Percentiles rank a stretch among this genome's conserved stretches.
phyloP scores from a whole-genome alignment of 75 land plant species.

The Azolla pinnata region DNA sequence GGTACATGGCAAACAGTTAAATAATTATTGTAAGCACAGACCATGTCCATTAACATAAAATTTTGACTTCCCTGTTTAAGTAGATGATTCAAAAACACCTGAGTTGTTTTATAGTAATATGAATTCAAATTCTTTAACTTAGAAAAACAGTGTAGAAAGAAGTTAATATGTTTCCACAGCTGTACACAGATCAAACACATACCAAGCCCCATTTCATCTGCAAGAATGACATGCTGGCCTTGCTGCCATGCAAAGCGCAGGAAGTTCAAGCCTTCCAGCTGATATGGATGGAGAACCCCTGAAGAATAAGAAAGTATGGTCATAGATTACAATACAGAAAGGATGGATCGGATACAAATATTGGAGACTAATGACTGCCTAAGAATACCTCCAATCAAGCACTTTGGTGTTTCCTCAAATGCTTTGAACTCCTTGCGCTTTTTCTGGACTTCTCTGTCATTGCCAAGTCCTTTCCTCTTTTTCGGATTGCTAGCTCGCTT shows the following conservation, averaged over 20 bases:
- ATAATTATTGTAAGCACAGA: too few species aligned
- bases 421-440: conserved; percentile 66
- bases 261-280: conserved; percentile 94
- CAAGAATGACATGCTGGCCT: conserved; percentile 88
- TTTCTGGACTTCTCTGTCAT: conserved; percentile 44
- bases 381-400: conserved; percentile 76
- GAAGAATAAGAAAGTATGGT: conserved; percentile 4
- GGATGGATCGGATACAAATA: too few species aligned
- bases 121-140: background rate
- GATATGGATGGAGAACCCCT: conserved; percentile 90
- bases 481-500: conserved; percentile 27
- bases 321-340: too few species aligned
- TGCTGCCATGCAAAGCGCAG: conserved; percentile 89
- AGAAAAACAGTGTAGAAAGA: background rate
- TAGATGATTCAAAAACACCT: too few species aligned
- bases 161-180: too few species aligned
- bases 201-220: conserved; percentile 99
- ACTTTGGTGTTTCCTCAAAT: conserved; percentile 68
- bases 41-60: too few species aligned
- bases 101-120: too few species aligned
- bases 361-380: too few species aligned
- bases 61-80: conserved; percentile 5
- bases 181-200: too few species aligned
- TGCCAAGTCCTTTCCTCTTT: conserved; percentile 37
- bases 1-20: too few species aligned